Conservation (phyloP, 768 basidiomycete species). For the Tricholoma terreum region DNA sequence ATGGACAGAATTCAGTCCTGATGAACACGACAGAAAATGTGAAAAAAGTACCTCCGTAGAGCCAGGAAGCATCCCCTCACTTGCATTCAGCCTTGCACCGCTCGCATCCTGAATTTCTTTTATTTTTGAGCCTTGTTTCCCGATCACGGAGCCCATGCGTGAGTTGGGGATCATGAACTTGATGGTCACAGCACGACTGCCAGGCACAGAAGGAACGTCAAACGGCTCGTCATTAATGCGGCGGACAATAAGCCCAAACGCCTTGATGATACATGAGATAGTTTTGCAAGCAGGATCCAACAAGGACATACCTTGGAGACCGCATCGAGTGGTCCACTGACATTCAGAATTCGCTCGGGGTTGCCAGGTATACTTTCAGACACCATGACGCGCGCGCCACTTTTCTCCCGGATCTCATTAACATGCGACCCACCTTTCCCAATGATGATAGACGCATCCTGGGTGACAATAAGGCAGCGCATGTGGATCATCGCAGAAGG, state of each 20-base stretch:
- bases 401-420: slow-evolving; percentile 98
- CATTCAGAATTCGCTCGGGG: slow-evolving; percentile 97
- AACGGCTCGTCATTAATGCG: slow-evolving; percentile 99
- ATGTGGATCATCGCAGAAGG: slow-evolving; percentile 90
- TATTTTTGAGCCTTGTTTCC: slow-evolving; percentile 96
- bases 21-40: slow-evolving; percentile 6
- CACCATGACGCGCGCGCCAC: slow-evolving; percentile 93
- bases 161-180: slow-evolving; percentile 99
- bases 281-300: neutral
- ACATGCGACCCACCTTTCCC: slow-evolving; percentile 95
- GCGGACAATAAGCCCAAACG: slow-evolving; percentile 97
- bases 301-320: slow-evolving; percentile 82
- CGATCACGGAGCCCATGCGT: slow-evolving; percentile 98
- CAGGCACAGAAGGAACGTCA: slow-evolving; percentile 95
- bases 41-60: slow-evolving; percentile 83
- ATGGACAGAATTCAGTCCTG: slow-evolving; percentile 13
- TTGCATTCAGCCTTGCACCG: slow-evolving; percentile 93
- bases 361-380: slow-evolving; percentile 99
- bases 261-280: slow-evolving; percentile 45
- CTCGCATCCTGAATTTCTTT: slow-evolving; percentile 99
- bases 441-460: slow-evolving; percentile 99
- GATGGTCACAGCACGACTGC: slow-evolving; percentile 97
- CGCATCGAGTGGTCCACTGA: slow-evolving; percentile 95
- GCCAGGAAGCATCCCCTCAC: slow-evolving; percentile 97
- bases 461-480: slow-evolving; percentile 97